Evolutionary conservation across 495 filamentous ascomycete genomes (phyloP).

Genomic region (Letharia columbiana): DNA sequence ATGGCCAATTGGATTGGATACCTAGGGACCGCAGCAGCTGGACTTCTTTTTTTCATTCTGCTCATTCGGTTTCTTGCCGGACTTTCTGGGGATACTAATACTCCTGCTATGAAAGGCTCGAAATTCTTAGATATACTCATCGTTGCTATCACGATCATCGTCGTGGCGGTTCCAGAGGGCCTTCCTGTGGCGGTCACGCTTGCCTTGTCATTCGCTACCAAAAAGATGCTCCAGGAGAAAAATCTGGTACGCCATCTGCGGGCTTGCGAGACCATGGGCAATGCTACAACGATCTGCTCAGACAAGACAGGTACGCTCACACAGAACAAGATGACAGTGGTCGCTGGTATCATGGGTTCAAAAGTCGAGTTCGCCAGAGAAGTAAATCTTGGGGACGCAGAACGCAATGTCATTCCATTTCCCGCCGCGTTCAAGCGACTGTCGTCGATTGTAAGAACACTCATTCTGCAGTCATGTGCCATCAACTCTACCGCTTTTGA

Average conservation of each 20-base stretch:
- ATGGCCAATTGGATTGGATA: constrained; percentile 59
- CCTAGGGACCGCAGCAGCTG: constrained; percentile 46
- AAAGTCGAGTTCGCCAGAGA: constrained; percentile 42
- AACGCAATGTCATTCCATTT: constrained; percentile 21
- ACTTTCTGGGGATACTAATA: constrained; percentile 40
- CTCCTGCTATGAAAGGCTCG: constrained; percentile 50
- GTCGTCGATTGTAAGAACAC: constrained; percentile 35
- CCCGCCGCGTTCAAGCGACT: constrained; percentile 34
- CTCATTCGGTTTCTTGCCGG: constrained; percentile 52
- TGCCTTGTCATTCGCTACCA: constrained; percentile 62
- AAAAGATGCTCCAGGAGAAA: constrained; percentile 60
- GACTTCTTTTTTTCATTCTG: constrained; percentile 54
- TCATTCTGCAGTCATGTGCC: constrained; percentile 52
- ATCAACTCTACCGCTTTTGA: constrained; percentile 64
- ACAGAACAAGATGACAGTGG: constrained; percentile 64
- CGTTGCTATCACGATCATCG: constrained; percentile 60
- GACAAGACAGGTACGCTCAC: constrained; percentile 68
- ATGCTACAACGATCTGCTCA: constrained; percentile 60
- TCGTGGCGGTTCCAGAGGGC: constrained; percentile 65
- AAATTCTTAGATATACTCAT: constrained; percentile 60
- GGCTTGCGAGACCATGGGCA: constrained; percentile 66
- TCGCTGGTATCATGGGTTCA: constrained; percentile 53
- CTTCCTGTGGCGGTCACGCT: constrained; percentile 59
- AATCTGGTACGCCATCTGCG: constrained; percentile 58
- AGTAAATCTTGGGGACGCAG: constrained; percentile 28